A percentile compares a stretch with the other conserved stretches of the same genome.
Evolutionary conservation across 495 filamentous ascomycete genomes (phyloP).

Genomic region (Platismatia glauca): DNA sequence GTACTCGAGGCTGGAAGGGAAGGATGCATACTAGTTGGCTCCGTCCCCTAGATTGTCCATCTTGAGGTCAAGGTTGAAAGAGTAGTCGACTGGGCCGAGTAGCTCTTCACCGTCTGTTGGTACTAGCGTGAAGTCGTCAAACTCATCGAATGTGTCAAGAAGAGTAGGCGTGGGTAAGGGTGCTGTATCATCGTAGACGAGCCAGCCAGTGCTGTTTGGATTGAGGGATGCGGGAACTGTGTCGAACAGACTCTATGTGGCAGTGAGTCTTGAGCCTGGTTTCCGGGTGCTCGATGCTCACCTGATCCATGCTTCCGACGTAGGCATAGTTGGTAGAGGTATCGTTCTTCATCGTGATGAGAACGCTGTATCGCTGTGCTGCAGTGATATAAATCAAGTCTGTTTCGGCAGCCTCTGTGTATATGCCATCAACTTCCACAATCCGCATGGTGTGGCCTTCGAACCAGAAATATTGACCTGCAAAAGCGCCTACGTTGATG

Average conservation of each 20-base stretch:
- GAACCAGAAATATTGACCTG: slow-evolving; percentile 39
- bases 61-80: slow-evolving; percentile 52
- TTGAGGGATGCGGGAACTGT: slow-evolving; percentile 53
- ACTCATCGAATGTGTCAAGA: slow-evolving; percentile 49
- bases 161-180: slow-evolving; percentile 43
- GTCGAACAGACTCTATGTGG: slow-evolving; percentile 59
- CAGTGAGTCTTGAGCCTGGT: background rate
- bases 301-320: slow-evolving; percentile 47
- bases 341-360: slow-evolving; percentile 49
- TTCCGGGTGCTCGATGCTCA: slow-evolving; percentile 19
- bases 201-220: slow-evolving; percentile 67
- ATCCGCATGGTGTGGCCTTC: slow-evolving; percentile 51
- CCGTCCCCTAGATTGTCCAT: slow-evolving; percentile 69
- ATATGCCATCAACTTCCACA: slow-evolving; percentile 68
- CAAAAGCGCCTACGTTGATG: slow-evolving; percentile 50
- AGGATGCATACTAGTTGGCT: slow-evolving; percentile 54
- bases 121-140: slow-evolving; percentile 65
- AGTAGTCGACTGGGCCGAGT: slow-evolving; percentile 48
- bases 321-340: slow-evolving; percentile 43
- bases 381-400: slow-evolving; percentile 53
- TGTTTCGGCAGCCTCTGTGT: slow-evolving; percentile 48
- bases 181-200: slow-evolving; percentile 53
- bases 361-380: slow-evolving; percentile 63
- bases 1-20: background rate
- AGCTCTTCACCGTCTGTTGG: slow-evolving; percentile 51